Evolutionary conservation across 192 early-diverging fungal species (phyloP).

Genomic region (Powellomyces hirtus): DNA sequence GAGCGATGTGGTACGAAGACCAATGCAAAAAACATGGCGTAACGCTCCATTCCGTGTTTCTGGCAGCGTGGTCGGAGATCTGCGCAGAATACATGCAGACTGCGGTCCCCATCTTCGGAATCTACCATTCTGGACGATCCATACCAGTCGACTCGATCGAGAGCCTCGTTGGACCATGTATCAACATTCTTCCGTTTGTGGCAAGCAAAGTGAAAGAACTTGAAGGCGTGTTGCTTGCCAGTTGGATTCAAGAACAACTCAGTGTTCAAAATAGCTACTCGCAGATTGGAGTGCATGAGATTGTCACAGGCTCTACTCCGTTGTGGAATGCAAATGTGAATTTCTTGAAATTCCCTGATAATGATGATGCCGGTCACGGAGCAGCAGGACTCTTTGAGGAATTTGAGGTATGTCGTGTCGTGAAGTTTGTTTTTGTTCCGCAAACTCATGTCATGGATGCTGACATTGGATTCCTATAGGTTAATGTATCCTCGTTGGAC

Average conservation of each 20-base stretch:
- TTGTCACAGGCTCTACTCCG: neutral
- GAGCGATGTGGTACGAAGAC: too few relatives aligned
- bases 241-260: conserved; percentile 14
- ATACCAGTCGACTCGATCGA: neutral
- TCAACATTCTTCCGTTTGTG: conserved; percentile 18
- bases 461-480: too few relatives aligned
- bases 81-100: neutral
- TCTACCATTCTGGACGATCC: conserved; percentile 17
- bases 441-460: neutral
- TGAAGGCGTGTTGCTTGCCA: neutral
- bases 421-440: neutral
- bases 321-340: conserved; percentile 10
- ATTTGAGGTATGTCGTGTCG: too few relatives aligned
- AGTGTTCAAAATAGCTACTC: neutral
- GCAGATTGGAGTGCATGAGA: conserved; percentile 5
- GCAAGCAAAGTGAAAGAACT: neutral
- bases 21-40: conserved; percentile 5
- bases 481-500: too few relatives aligned
- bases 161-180: neutral
- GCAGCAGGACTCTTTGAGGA: too few relatives aligned
- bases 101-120: conserved; percentile 4
- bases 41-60: conserved; percentile 9
- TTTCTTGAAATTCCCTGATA: conserved; percentile 9
- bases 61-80: conserved; percentile 15
- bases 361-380: too few relatives aligned